These are phyloP conservation scores for Lactifluus subvellereus DNA, from an alignment of 768 basidiomycete genomes.

Conservation along the genomic window DNA sequence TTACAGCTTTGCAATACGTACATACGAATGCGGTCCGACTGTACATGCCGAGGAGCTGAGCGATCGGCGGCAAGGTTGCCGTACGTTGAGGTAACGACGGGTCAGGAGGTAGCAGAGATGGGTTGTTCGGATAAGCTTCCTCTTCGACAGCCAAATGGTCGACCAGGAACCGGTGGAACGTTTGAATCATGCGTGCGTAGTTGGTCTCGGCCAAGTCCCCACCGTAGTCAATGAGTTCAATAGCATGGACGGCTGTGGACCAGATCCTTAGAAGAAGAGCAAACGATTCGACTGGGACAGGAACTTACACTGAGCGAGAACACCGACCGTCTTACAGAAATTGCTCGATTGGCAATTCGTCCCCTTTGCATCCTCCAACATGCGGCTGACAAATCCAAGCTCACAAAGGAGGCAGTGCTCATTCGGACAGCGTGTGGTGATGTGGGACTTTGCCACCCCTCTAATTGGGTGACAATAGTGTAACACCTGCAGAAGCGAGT, in stretches of 20 bases:
- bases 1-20: conserved; percentile 59
- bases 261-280: conserved; percentile 23
- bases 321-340: conserved; percentile 90
- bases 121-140: conserved; percentile 56
- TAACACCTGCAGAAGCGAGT: conserved; percentile 83
- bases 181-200: conserved; percentile 87
- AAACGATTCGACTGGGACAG: neutral
- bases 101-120: conserved; percentile 38
- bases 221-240: conserved; percentile 87
- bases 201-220: conserved; percentile 66
- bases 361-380: conserved; percentile 93
- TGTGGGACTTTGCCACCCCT: conserved; percentile 82
- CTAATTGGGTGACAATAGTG: conserved; percentile 79
- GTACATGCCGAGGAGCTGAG: conserved; percentile 79
- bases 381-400: conserved; percentile 87
- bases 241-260: conserved; percentile 56
- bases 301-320: conserved; percentile 72
- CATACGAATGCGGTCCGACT: conserved; percentile 74
- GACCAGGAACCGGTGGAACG: conserved; percentile 89
- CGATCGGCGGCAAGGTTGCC: conserved; percentile 56
- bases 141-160: conserved; percentile 79
- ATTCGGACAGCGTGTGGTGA: conserved; percentile 76
- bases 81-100: conserved; percentile 26
- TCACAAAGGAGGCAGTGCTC: conserved; percentile 96
- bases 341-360: conserved; percentile 96